Percentiles rank a stretch among this genome's conserved stretches.
Conservation (phyloP, 805 yeast species). For the Millerozyma acaciae region DNA sequence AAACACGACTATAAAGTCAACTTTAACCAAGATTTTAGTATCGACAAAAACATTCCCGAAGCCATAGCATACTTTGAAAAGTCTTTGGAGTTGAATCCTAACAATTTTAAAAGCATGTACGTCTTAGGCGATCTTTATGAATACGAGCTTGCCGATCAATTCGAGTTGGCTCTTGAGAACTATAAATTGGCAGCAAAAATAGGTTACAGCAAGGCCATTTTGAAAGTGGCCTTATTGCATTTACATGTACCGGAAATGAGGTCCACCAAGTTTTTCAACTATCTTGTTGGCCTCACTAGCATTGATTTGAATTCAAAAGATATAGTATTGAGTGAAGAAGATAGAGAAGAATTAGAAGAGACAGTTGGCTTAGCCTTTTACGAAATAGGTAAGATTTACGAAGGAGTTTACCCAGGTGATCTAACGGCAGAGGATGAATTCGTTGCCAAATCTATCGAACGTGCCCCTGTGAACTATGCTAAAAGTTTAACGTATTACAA, state of each 20-base stretch:
- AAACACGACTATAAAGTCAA: conserved; percentile 28
- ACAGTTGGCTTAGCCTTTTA: conserved; percentile 38
- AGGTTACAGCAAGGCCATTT: conserved; percentile 45
- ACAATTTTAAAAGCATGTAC: conserved; percentile 30
- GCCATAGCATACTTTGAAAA: conserved; percentile 30
- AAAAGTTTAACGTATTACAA: conserved; percentile 40
- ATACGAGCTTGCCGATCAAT: conserved; percentile 23
- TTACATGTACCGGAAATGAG: conserved; percentile 32
- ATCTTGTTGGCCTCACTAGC: conserved; percentile 33
- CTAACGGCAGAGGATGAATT: conserved; percentile 34
- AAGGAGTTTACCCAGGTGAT: conserved; percentile 44
- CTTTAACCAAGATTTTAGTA: conserved; percentile 35
- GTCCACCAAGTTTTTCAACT: conserved; percentile 31
- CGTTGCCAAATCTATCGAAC: conserved; percentile 27
- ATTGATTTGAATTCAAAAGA: conserved; percentile 32
- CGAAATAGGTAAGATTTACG: conserved; percentile 41
- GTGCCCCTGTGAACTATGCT: conserved; percentile 41
- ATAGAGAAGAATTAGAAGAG: conserved; percentile 38
- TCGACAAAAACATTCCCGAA: conserved; percentile 22
- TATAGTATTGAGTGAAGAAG: conserved; percentile 33
- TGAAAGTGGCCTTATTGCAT: conserved; percentile 35
- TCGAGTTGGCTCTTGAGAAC: conserved; percentile 29
- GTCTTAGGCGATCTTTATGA: conserved; percentile 39
- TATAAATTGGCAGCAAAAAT: conserved; percentile 36
- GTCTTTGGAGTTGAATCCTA: conserved; percentile 29